phyloP scores from a whole-genome alignment of 2,329 filamentous ascomycete species.

The Xylariaceae sp. region DNA sequence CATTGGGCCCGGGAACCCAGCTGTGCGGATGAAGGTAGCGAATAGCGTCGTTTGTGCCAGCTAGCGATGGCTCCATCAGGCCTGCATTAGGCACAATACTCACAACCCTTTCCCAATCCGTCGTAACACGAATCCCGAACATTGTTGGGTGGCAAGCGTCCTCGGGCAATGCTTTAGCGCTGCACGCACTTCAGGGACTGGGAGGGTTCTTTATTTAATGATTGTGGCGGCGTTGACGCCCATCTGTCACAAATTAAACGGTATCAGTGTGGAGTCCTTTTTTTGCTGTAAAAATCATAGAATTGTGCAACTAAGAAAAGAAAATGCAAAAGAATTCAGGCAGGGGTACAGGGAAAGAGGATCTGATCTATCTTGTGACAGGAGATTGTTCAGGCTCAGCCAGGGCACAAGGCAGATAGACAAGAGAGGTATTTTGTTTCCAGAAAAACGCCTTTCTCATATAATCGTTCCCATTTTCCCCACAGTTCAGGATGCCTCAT shows the following conservation, averaged over 20 bases:
- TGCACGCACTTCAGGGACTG: background rate
- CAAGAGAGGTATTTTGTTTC: constrained; percentile 2
- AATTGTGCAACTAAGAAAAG: background rate
- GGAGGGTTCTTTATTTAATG: constrained; percentile 8
- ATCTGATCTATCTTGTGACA: constrained; percentile 21
- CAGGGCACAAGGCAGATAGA: constrained; percentile 9
- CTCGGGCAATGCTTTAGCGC: no score
- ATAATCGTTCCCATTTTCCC: constrained; percentile 6
- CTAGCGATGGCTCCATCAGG: no score
- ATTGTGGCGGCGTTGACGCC: constrained; percentile 32
- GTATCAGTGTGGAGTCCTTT: constrained; percentile 33
- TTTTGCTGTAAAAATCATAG: background rate
- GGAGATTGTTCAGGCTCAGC: constrained; percentile 10
- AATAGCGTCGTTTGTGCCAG: background rate
- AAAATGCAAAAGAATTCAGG: constrained; percentile 11
- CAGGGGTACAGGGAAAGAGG: constrained; percentile 13
- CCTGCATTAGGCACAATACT: background rate
- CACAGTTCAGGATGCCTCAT: constrained; percentile 10
- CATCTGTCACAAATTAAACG: constrained; percentile 36
- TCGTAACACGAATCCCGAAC: background rate
- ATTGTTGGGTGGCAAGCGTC: no score
- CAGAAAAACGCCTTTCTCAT: constrained; percentile 9
- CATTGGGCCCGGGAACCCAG: no score
- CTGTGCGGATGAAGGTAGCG: background rate
- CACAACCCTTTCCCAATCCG: background rate